Percentiles rank a stretch among this genome's conserved stretches.
Evolutionary conservation across 2,329 filamentous ascomycete genomes (phyloP).

Genomic region (Xylaria sp.): DNA sequence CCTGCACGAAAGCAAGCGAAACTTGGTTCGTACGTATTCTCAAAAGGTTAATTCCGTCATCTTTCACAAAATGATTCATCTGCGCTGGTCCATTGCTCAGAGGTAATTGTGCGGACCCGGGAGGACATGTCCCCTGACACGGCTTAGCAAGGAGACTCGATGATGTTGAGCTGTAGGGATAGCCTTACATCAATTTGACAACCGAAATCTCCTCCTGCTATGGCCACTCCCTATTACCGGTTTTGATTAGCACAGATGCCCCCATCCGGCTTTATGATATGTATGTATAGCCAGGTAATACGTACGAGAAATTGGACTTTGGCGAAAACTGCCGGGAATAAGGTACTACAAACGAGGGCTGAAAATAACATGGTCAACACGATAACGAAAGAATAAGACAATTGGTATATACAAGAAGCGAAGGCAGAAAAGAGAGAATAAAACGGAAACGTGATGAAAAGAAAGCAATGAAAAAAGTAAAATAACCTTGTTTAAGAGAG

Average conservation of each 20-base stretch:
- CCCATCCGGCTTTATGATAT: background rate
- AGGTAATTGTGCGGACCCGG: conserved; percentile 52
- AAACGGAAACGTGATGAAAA: background rate
- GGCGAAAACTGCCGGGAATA: conserved; percentile 41
- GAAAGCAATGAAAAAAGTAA: conserved; percentile 11
- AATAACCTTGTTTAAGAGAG: background rate
- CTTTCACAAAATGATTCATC: conserved; percentile 66
- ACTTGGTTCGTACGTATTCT: conserved; percentile 58
- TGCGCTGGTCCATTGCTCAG: conserved; percentile 57
- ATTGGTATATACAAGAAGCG: conserved; percentile 33
- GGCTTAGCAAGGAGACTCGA: conserved; percentile 20
- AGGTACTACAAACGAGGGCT: conserved; percentile 39
- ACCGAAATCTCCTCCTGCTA: conserved; percentile 62
- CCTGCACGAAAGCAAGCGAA: conserved; percentile 8
- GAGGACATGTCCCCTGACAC: conserved; percentile 54
- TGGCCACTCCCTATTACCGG: conserved; percentile 54
- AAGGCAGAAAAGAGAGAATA: conserved; percentile 10
- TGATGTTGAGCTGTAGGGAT: conserved; percentile 3
- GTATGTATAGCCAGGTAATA: background rate
- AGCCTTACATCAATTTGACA: conserved; percentile 57
- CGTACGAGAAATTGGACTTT: conserved; percentile 49
- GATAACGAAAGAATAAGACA: conserved; percentile 35
- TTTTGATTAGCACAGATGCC: conserved; percentile 19
- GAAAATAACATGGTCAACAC: conserved; percentile 47
- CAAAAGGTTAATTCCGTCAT: conserved; percentile 66